phyloP scores from a whole-genome alignment of 306 rosid species.

The Sphenostylis stenocarpa region DNA sequence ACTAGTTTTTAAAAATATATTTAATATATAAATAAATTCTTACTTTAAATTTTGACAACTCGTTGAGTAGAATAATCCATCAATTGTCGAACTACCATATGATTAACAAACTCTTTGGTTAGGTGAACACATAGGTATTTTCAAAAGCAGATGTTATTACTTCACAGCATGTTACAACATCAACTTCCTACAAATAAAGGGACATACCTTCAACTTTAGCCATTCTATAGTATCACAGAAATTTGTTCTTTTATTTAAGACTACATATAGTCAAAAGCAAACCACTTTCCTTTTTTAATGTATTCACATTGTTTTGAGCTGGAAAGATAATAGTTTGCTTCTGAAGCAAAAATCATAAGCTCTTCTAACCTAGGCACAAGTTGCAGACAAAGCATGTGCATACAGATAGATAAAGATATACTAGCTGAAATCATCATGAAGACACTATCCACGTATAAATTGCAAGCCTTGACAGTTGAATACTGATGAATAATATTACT shows the following conservation, averaged over 20 bases:
- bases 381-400: slow-evolving; percentile 33
- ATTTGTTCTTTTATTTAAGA: not conserved
- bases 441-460: not conserved
- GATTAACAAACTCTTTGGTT: not conserved
- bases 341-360: slow-evolving; percentile 31
- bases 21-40: not conserved
- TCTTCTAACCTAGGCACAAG: slow-evolving; percentile 21
- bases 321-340: slow-evolving; percentile 36
- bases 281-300: not conserved
- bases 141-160: not conserved
- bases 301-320: slow-evolving; percentile 34
- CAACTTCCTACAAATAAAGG: not conserved
- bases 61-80: slow-evolving; percentile 24
- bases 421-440: slow-evolving; percentile 1
- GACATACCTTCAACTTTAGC: not conserved
- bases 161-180: not conserved
- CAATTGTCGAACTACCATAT: slow-evolving; percentile 24
- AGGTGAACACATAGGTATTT: slow-evolving; percentile 19
- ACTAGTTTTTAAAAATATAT: not conserved
- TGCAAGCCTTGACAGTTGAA: not conserved
- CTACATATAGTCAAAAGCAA: not conserved
- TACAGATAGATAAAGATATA: slow-evolving; percentile 28
- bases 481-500: not conserved
- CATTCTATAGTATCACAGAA: not conserved
- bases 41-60: not conserved